Evolutionary conservation across 768 basidiomycete species (phyloP), one percentile per base, ranked within the genome.

Genomic region (Ephemerocybe angulata): DNA sequence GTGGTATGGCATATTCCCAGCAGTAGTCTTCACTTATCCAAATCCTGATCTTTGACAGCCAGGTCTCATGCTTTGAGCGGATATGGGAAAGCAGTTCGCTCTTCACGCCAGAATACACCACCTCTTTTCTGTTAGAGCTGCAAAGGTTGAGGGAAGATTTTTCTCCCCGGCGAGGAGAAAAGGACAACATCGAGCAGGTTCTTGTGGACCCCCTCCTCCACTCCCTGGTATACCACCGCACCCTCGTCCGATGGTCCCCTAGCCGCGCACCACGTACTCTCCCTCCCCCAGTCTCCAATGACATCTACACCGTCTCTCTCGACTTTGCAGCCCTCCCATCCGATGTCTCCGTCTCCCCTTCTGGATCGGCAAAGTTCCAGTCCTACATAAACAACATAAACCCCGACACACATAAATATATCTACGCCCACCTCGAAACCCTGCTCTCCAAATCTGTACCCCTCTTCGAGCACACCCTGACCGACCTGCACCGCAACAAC

Each of bases 381-480:
- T 78, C 79, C 2, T 83, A 83, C 63, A 81, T 84, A 69, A 82
- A 82, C 63, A 79, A 81, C 54, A 63, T 84, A 21, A 64, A 80
- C 55, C 76, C 74, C 5, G 58, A 61, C 3, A 40, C 51, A 13
- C 58, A 72, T 52, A 41, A 37, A 15, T 25, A 56, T 17, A 62
- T 74, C 12, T 76, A 77, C 59, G 17, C 40, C 24, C 64, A 62
- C 15, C 61, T 80, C 7, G 65, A 70, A 53, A 53, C 53, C 17
- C 59, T 75, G 25, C 63, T 83, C 5, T 59, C 65, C 1, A 55
- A 57, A 1, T 71, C 75, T 33, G 56, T 83, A 12, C 80, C 81
- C 13, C 64, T 82, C 12, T 80, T 83, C 61, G 81, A 82, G 57
- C 76, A 75, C 52, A 69, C 73, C 17, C 70, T 83, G 13, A 81